Percentiles rank a stretch among this genome's conserved stretches.
phyloP scores from a whole-genome alignment of 768 basidiomycete genomes.

The Omphalotus guepiniiformis region DNA sequence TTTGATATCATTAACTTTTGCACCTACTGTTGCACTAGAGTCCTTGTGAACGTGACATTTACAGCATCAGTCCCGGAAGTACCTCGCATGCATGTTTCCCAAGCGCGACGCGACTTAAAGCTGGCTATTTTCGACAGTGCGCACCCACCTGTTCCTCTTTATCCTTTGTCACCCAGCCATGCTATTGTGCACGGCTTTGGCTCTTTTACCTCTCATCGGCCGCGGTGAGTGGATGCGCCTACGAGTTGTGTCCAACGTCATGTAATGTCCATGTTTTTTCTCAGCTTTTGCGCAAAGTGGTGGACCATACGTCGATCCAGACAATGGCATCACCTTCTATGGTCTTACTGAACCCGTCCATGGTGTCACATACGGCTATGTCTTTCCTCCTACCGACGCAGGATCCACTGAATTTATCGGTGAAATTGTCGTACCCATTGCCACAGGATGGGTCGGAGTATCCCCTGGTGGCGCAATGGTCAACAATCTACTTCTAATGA shows the following conservation, averaged over 20 bases:
- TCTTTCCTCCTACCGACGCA: conserved; percentile 45
- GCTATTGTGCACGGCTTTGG: conserved; percentile 17
- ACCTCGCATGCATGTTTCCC: conserved; percentile 10
- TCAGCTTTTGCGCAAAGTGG: conserved; percentile 42
- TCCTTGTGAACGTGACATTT: conserved; percentile 3
- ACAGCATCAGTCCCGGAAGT: conserved; percentile 8
- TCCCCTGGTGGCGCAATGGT: conserved; percentile 53
- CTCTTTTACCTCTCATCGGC: conserved; percentile 25
- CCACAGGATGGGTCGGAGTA: conserved; percentile 52
- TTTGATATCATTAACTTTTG: background rate
- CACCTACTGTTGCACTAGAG: too few relatives aligned
- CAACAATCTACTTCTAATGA: conserved; percentile 51
- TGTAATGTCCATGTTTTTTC: background rate
- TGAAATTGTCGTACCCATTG: conserved; percentile 54
- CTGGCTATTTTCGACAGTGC: background rate
- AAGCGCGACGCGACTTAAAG: conserved; percentile 2
- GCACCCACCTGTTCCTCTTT: background rate
- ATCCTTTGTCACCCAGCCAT: conserved; percentile 7
- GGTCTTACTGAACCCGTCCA: conserved; percentile 40
- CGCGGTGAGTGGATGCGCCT: conserved; percentile 20
- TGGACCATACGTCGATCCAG: conserved; percentile 43
- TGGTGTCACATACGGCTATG: conserved; percentile 33
- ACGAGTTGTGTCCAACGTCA: background rate
- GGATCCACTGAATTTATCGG: conserved; percentile 53
- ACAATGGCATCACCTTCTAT: conserved; percentile 52